phyloP scores from a whole-genome alignment of 116 monocot species.

The Zostera marina region DNA sequence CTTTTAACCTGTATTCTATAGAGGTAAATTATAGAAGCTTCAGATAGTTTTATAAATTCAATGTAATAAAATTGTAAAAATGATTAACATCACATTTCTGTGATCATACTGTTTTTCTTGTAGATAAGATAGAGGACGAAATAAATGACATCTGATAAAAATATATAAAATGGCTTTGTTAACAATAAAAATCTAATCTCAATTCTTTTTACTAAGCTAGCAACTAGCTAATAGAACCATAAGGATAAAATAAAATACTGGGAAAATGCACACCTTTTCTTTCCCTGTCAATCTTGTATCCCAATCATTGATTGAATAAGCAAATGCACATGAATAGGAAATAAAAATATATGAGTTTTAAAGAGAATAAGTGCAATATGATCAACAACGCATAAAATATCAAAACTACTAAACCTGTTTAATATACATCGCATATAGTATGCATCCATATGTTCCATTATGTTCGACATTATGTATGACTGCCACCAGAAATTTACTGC shows the following conservation, averaged over 20 bases:
- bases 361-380: neutral
- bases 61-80: neutral
- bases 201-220: too few species aligned
- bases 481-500: constrained; percentile 98
- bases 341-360: constrained; percentile 9
- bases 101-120: too few species aligned
- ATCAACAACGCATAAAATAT: neutral
- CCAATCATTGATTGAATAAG: constrained; percentile 8
- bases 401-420: constrained; percentile 42
- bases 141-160: too few species aligned
- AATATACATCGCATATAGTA: constrained; percentile 75
- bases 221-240: neutral
- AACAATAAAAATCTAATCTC: too few species aligned
- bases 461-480: constrained; percentile 53
- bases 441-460: constrained; percentile 93
- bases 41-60: neutral
- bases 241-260: neutral
- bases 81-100: too few species aligned
- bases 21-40: too few species aligned
- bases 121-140: too few species aligned
- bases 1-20: too few species aligned
- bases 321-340: constrained; percentile 5
- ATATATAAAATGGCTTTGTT: too few species aligned
- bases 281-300: constrained; percentile 65
- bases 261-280: constrained; percentile 53